These are phyloP conservation scores for Beta macrorhiza DNA, from an alignment of 179 eudicot genomes.

Conservation along the genomic window DNA sequence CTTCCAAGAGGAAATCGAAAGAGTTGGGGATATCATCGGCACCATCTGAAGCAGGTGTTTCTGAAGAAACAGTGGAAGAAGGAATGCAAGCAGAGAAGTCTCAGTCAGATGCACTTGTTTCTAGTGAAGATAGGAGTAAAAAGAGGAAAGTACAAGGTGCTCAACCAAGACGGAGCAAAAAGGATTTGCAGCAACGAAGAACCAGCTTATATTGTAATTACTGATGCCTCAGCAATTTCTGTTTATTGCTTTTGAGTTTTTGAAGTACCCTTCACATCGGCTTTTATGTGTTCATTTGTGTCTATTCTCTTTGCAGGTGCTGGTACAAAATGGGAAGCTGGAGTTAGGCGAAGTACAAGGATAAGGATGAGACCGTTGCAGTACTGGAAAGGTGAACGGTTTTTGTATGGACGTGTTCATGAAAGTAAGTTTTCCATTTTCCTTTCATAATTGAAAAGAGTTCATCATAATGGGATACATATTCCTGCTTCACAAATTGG, in stretches of 20 bases:
- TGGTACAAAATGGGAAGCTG: conserved; percentile 63
- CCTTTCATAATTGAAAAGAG: neutral
- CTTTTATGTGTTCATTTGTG: conserved; percentile 12
- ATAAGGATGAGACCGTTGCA: conserved; percentile 72
- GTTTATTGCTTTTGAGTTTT: conserved; percentile 2
- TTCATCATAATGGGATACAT: neutral
- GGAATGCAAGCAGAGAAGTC: conserved; percentile 26
- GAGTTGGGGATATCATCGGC: conserved; percentile 21
- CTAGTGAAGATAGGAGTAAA: conserved; percentile 15
- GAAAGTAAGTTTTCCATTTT: conserved; percentile 47
- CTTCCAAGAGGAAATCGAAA: conserved; percentile 12
- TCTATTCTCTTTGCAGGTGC: conserved; percentile 41
- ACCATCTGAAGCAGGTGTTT: conserved; percentile 3
- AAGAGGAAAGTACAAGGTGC: conserved; percentile 27
- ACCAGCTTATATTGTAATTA: conserved; percentile 58
- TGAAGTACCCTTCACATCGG: neutral
- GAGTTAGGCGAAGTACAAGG: conserved; percentile 74
- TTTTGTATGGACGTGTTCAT: conserved; percentile 67
- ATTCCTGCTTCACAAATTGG: neutral
- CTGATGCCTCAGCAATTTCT: conserved; percentile 21
- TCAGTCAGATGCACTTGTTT: conserved; percentile 14
- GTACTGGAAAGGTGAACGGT: conserved; percentile 83
- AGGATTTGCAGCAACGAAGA: conserved; percentile 36
- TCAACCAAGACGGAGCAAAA: conserved; percentile 26
- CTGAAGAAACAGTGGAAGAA: neutral